Evolutionary conservation across 2,329 filamentous ascomycete species (phyloP), one percentile per base, ranked within the genome.

Genomic region (Amylocarpus encephaloides): DNA sequence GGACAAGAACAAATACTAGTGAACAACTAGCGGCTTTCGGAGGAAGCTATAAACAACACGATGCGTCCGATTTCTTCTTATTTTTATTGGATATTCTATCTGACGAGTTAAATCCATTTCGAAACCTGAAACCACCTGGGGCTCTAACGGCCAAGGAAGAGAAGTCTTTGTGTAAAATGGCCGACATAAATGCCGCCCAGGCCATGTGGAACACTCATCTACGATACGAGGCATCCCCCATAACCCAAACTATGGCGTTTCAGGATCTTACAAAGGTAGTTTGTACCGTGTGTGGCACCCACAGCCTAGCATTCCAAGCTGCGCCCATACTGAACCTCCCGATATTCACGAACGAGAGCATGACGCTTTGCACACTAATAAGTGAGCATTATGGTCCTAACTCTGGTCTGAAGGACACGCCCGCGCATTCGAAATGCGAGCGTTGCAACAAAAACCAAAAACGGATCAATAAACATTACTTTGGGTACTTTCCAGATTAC

Each of bases 11-110:
- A 26, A 39, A 22, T 32, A 11, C 19, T 11, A 9, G 15, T 3
- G 30, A 22, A 10, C 48, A 40, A 22, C 18, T 39, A 16, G 30
- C 41, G n/a, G 55, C 56, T 16, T 93, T 90, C 71, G 87, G 84
- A 12, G 84, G 88, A 36, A 74, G 76, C 19, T 73, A 81, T 44
- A 45, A 48, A 22, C 92, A 97, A 65, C 93, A 97, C 68, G 93
- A 98, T 63, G 86, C 90, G 1, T 86, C 91, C 57, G 93, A 97
- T 62, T 95, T 95, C 59, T 83, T 92, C 58, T 82, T 83, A 41
- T 95, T 94, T 63, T 68, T 96, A 22, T 76, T 95, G 34, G 83
- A 88, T 47, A 83, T 86, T 57, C 74, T 97, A 11, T 85, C 92
- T 59, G 87, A 93, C 64, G 93, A 98, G 68, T 83, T 94, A 5